Evolutionary conservation across 371 early-diverging fungal species (phyloP).

Genomic region (Dinochytrium kinnereticum): DNA sequence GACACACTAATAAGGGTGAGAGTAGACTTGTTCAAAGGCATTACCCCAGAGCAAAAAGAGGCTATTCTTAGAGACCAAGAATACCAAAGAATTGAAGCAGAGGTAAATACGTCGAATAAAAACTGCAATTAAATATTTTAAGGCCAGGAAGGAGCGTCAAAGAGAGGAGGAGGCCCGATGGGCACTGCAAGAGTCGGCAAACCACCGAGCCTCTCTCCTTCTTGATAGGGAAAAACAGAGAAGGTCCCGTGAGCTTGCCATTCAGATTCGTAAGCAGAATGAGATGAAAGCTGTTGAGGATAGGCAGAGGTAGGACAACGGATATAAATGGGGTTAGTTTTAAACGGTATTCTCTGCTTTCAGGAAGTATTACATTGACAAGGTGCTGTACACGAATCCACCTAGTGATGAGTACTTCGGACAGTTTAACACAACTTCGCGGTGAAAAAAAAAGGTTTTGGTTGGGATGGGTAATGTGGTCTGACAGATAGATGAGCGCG

Average conservation of each 20-base stretch:
- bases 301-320: slow-evolving; percentile 36
- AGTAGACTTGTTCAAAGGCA: slow-evolving; percentile 59
- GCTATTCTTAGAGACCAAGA: slow-evolving; percentile 48
- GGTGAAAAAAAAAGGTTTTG: slow-evolving; percentile 10
- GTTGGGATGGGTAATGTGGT: neutral
- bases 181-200: slow-evolving; percentile 47
- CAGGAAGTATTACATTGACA: slow-evolving; percentile 50
- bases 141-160: slow-evolving; percentile 34
- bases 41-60: slow-evolving; percentile 48
- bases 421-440: slow-evolving; percentile 61
- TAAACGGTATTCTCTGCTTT: neutral
- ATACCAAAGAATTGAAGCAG: slow-evolving; percentile 47
- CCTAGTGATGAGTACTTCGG: slow-evolving; percentile 53
- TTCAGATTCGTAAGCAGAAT: slow-evolving; percentile 44
- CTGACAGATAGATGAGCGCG: no score
- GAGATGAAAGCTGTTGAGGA: slow-evolving; percentile 49
- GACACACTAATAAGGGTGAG: slow-evolving; percentile 39
- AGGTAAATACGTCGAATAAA: slow-evolving; percentile 39
- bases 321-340: neutral
- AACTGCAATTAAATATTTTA: neutral
- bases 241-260: slow-evolving; percentile 35
- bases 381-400: slow-evolving; percentile 56
- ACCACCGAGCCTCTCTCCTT: slow-evolving; percentile 44
- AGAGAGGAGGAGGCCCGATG: slow-evolving; percentile 40
- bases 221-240: slow-evolving; percentile 50